Conservation (phyloP, 176 grass and related monocot species). For the Oryza officinalis region DNA sequence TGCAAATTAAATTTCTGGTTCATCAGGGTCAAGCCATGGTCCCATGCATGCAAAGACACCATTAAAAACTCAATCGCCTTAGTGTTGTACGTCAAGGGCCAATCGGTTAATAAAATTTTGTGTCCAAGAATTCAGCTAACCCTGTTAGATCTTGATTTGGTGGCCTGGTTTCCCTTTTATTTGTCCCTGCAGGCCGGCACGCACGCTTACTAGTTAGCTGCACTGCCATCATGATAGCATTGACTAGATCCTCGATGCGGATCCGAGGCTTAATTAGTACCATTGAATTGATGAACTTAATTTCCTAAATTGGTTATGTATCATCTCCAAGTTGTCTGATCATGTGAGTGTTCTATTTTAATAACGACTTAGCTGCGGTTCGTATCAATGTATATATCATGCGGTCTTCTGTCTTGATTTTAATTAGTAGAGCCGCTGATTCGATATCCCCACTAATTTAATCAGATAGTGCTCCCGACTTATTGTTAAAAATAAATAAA, state of each 20-base stretch:
- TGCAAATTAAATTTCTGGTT: constrained; percentile 5
- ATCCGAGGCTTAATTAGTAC: not conserved
- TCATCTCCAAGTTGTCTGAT: too few relatives aligned
- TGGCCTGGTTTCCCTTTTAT: not conserved
- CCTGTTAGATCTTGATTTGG: constrained; percentile 21
- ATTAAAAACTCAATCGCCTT: not conserved
- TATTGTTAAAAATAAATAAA: too few relatives aligned
- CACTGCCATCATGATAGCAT: not conserved
- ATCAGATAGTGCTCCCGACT: too few relatives aligned
- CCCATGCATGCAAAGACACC: constrained; percentile 1
- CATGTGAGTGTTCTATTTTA: too few relatives aligned
- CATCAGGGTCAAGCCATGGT: not conserved
- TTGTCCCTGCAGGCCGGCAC: not conserved
- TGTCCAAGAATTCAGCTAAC: constrained; percentile 1
- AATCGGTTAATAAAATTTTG: not conserved
- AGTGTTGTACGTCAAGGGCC: not conserved
- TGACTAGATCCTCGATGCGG: not conserved
- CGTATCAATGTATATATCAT: too few relatives aligned
- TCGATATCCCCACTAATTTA: too few relatives aligned
- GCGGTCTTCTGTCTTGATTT: too few relatives aligned
- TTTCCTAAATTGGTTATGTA: too few relatives aligned
- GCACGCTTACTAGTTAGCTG: not conserved
- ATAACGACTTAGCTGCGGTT: too few relatives aligned
- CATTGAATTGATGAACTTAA: not conserved
- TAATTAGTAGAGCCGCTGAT: too few relatives aligned